phyloP scores from a whole-genome alignment of 1,139 yeast species.

The Pichia sp. region DNA sequence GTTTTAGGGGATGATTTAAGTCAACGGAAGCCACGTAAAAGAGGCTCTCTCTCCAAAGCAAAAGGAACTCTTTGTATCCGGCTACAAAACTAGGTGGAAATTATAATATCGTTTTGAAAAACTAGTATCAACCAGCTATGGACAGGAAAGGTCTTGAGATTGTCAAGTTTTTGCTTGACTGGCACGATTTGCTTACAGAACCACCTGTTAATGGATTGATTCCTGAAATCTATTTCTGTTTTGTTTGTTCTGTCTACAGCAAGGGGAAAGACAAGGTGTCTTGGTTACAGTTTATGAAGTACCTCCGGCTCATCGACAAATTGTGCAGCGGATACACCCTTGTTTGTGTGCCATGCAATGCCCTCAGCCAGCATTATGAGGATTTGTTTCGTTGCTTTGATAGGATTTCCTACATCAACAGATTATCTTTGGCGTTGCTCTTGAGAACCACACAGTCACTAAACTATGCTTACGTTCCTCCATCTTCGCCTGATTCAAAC shows the following conservation, averaged over 20 bases:
- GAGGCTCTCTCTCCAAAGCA: no score
- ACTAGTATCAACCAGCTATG: slow-evolving; percentile 11
- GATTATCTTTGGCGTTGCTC: slow-evolving; percentile 25
- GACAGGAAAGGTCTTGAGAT: slow-evolving; percentile 30
- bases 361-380: slow-evolving; percentile 22
- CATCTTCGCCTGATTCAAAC: neutral
- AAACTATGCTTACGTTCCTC: neutral
- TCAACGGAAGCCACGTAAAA: no score
- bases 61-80: no score
- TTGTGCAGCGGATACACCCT: slow-evolving; percentile 23
- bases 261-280: slow-evolving; percentile 32
- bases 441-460: slow-evolving; percentile 16
- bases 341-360: slow-evolving; percentile 25
- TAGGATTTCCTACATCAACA: slow-evolving; percentile 24
- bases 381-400: slow-evolving; percentile 29
- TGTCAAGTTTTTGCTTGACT: slow-evolving; percentile 28
- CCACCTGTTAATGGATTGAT: slow-evolving; percentile 31
- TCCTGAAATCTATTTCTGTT: slow-evolving; percentile 30
- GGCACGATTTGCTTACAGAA: slow-evolving; percentile 27
- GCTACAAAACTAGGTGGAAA: no score
- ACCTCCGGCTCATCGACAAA: slow-evolving; percentile 24
- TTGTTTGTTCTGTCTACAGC: slow-evolving; percentile 28
- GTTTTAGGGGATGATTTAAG: neutral
- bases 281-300: slow-evolving; percentile 31
- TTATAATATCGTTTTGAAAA: neutral